Evolutionary conservation across 148 eudicot species (phyloP), one percentile per base, ranked within the genome.

Genomic region (Cornus suecica): DNA sequence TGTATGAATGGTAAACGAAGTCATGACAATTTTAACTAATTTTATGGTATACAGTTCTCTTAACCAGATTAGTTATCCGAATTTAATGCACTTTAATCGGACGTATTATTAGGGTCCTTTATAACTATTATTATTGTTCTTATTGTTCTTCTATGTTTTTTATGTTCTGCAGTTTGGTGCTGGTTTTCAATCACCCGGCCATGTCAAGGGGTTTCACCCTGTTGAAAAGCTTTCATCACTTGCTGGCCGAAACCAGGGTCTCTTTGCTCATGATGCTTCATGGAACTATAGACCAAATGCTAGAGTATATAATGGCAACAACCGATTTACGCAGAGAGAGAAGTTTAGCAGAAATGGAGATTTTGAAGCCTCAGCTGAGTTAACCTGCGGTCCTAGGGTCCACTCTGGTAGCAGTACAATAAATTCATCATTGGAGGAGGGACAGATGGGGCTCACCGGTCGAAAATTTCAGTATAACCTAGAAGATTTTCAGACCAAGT

Each of bases 311-410:
- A 88, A 88, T 78, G 85, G 87, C 58, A 86, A 79, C 74, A 81
- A 82, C 58, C 85, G 79, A 76, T 56, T 34, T 65, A 74, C 77
- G 56, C 67, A 31, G 20, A 80, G 80, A 69, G 89, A 80, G 14
- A 87, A 84, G 80, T 64, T 82, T 20, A 78, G 51, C 81, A 84
- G 83, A 79, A 82, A 80, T 54, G 80, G 81, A 56, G 92, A 84
- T 71, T 62, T 45, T 74, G 92, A 88, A 78, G 77, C 79, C 64
- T 81, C 87, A 56, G 69, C 78, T 60, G 93, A 94, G 79, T 80
- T 92, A 66, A 82, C 89, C 10, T 87, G 99, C 79, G 99, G 99
- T 66, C 99, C 99, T 9, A 84, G 99, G 70, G 88, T 76, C 72
- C 83, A 89, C 70, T 82, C 27, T 31, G 80, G 69, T 27, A 83